Evolutionary conservation across 2,329 filamentous ascomycete genomes (phyloP), one percentile per base, ranked within the genome.

Genomic region (Gremmenia infestans): DNA sequence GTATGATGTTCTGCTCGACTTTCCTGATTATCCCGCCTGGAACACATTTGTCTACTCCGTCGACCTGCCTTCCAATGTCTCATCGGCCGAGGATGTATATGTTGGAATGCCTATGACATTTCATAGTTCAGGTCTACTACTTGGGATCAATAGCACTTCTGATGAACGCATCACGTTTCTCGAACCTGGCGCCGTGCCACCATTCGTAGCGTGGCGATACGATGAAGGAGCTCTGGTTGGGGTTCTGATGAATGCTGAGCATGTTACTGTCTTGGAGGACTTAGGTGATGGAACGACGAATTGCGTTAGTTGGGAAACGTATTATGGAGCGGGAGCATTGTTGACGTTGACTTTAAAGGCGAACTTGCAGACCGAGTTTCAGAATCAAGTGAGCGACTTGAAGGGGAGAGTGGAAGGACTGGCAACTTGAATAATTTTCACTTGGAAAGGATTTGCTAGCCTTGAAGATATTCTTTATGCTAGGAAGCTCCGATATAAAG

Each of bases 291-390:
- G 51, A 9, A 23, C 23, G 35, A 55, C 49, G 5, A 35, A 53
- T 17, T 55, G 55, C 39, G 56, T 58, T 9, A 58, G 56, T 42
- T 58, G 56, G 56, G 56, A 58, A 39, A 59, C 57, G 1, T 59
- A 56, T 25, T 56, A 59, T 46, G 57, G 54, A 5, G 47, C 43
- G 23, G 50, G 45, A 3, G 48, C 57, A 4, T 8, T 48, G 42
- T 5, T 36, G 9, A 23, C 51, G 15, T 6, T 42, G 35, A 15
- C 19, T 22, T 35, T 59, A 39, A 57, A 49, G 28, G 50, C 39
- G 15, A 56, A 32, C 11, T 48, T 59, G 22, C 40, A 46, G 14
- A 54, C 42, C 23, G 50, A 54, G n/a, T 59, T 56, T 52, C 50
- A 52, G 43, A 36, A 48, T 11, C 51, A 59, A 47, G 54, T 25